Evolutionary conservation across 495 filamentous ascomycete genomes (phyloP), one percentile per base, ranked within the genome.

Genomic region (Penicillium taxi): DNA sequence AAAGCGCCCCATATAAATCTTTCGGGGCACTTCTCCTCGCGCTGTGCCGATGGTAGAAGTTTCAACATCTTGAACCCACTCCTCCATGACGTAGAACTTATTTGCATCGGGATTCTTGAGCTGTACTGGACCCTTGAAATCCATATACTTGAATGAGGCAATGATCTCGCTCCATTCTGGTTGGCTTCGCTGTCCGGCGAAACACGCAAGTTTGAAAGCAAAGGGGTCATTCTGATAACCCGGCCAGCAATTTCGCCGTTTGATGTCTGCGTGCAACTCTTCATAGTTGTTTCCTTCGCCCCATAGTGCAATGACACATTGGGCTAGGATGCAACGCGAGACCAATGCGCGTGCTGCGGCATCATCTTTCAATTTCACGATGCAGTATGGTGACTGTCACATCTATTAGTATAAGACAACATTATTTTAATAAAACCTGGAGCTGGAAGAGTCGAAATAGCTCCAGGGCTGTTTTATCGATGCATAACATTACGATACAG

Each of bases 331-430:
- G 31, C 78, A 84, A 39, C 91, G 82, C 28, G 63, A 57, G 26
- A 94, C 70, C 7, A 96, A 67, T 7, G 65, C 57, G 8, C 62
- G 59, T 9, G 89, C 89, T 27, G 75, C 74, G 30, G 66, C 65
- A 47, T 76, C 72, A 38, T 85, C 75, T 26, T 69, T 63, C 13
- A 96, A 67, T 26, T 66, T 69, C 41, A 95, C 67, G 50, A 94
- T 66, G 55, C 85, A 90, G 61, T 87, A 94, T 15, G 91, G 93
- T 26, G 85, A 87, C 91, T 95, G 37, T n/a, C n/a, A n/a, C n/a
- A n/a, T n/a, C n/a, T n/a, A n/a, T n/a, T n/a, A n/a, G n/a, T n/a
- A n/a, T n/a, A n/a, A n/a, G n/a, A n/a, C n/a, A n/a, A n/a, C n/a
- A n/a, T n/a, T n/a, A n/a, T n/a, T n/a, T n/a, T n/a, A n/a, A n/a